These are phyloP conservation scores for Starmerella geochares DNA, from an alignment of 805 yeast species.

Conservation along the genomic window DNA sequence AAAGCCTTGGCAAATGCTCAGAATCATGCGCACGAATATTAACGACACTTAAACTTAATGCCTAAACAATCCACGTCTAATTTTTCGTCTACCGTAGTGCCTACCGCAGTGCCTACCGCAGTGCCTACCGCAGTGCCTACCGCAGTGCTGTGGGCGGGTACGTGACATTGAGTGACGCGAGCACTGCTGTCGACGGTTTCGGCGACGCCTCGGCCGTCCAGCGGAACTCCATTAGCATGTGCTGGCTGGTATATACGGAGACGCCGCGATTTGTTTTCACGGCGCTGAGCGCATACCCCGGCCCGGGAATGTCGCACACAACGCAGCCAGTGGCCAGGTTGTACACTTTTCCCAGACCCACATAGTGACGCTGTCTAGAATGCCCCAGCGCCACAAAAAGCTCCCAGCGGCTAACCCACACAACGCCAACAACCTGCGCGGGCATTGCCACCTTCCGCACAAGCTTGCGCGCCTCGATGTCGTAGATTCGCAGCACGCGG, in stretches of 20 bases:
- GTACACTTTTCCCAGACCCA: constrained; percentile 13
- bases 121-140: background rate
- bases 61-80: too few species aligned
- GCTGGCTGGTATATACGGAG: constrained; percentile 11
- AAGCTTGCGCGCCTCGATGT: background rate
- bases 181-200: background rate
- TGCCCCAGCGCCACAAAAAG: constrained; percentile 20
- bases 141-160: background rate
- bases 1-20: too few species aligned
- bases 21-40: too few species aligned
- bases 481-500: constrained; percentile 12
- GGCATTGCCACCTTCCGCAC: constrained; percentile 12
- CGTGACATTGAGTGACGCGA: background rate
- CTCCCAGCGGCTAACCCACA: constrained; percentile 18
- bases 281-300: constrained; percentile 13
- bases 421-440: constrained; percentile 17
- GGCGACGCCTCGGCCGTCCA: constrained; percentile 8
- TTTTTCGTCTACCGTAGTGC: too few species aligned
- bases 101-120: too few species aligned
- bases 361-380: constrained; percentile 11
- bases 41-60: too few species aligned
- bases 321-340: constrained; percentile 5
- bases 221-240: background rate
- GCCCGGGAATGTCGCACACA: constrained; percentile 16
- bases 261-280: constrained; percentile 15